Base-by-base conservation (phyloP, 495 filamentous ascomycete species). In the Rhizodiscina lignyota region DNA sequence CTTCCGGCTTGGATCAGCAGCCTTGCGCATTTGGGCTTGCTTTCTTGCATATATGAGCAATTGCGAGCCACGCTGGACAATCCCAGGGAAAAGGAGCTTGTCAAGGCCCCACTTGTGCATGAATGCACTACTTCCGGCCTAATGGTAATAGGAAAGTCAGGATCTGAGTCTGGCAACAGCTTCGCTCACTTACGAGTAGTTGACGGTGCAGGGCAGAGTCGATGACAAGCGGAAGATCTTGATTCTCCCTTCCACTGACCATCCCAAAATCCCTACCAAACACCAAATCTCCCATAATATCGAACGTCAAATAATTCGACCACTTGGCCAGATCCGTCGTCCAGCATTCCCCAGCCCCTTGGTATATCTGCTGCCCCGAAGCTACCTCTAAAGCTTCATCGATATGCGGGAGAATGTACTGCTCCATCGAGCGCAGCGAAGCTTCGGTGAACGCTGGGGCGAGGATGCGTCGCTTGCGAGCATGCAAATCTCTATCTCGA, bases 21-120 rank as follows among this genome's bases (percentile, higher is more conserved):
- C 64, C 27, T 62, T 69, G 18, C 72, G 62, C 23, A 67, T 59
- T 37, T 59, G 64, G 16, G 68, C 68, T 44, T 73, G 71, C 8
- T 61, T 57, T 0, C 65, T 63, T 3, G 64, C 69, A 43, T 71
- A 70, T 52, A 63, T 60, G 46, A 76, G 72, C 52, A 74, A 76
- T 34, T 63, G 64, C 62, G 64, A 68, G 12, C 71, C 66, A 41
- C 67, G 63, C n/a, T 56, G 54, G 3, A 67, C 68, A 34, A 76
- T 59, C 2, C 56, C 59, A n/a, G 61, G 66, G 47, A 76, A 73
- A 35, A 76, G 61, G 39, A 74, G 48, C 41, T 69, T 64, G 41
- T 72, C 69, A 15, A 76, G 56, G 18, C 66, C 59, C 55, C 63
- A 62, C 5, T 60, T 54, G 35, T 64, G 56, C 18, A 76, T 42